Base-by-base conservation (phyloP, 805 yeast species). In the Metschnikowia henanensis region DNA sequence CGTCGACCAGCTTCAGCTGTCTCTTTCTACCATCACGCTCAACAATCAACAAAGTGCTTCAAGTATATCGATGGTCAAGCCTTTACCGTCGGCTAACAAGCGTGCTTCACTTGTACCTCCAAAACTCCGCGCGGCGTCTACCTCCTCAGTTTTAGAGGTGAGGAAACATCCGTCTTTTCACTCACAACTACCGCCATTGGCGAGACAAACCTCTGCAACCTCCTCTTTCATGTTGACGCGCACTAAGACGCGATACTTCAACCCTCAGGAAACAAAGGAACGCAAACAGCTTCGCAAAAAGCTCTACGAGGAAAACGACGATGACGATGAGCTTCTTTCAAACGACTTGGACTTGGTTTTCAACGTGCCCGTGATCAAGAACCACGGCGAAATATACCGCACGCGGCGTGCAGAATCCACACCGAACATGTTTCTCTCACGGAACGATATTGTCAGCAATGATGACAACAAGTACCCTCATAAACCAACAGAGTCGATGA, bases 341-440 rank as follows among this genome's bases (percentile, higher is more conserved):
- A 63, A 65, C 45, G 75, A 70, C 47, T 49, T 69, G 38, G 71
- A 67, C 40, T 55, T 70, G 37, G 70, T 69, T 10, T 71, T 72
- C 50, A 72, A 72, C 47, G 76, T 72, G 16, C 76, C 76, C 1
- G 64, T 72, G 9, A 64, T 71, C 18, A 61, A 60, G 40, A 65
- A 62, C 45, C 65, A 64, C 45, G 62, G 62, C 30, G 69, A 66
- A 32, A 45, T 69, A 23, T 68, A 61, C 45, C 38, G 49, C 26
- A 47, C 58, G 38, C 49, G 47, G 12, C 49, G 49, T 13, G 46
- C 49, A 9, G 34, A 43, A 28, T 47, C 52, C 12, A 34, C 48
- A 2, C 49, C 61, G 3, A 41, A 47, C 20, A 37, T 50, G 35
- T 48, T 60, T 23, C 51, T 60, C 22, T 59, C 65, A 9, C 60